Conservation (phyloP, 306 rosid species). For the Casuarina cunninghamiana region DNA sequence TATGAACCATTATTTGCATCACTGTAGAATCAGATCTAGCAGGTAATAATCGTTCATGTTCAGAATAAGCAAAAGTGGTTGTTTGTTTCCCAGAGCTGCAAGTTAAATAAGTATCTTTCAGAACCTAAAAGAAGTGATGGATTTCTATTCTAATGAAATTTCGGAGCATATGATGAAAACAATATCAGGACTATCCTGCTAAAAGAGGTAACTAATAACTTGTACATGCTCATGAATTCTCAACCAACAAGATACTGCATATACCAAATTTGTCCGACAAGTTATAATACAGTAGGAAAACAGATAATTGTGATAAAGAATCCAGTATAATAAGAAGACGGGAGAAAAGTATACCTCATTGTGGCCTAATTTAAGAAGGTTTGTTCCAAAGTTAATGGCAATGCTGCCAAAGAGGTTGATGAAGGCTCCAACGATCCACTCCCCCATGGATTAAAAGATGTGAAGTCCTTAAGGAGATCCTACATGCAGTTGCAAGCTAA, state of each 20-base stretch:
- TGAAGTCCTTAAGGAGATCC: constrained; percentile 38
- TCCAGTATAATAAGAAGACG: background rate
- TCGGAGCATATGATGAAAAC: background rate
- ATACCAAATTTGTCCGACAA: background rate
- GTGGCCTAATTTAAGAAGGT: constrained; percentile 95
- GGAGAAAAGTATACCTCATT: constrained; percentile 60
- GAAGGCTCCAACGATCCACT: constrained; percentile 98
- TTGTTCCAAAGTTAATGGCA: constrained; percentile 95
- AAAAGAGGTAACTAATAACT: constrained; percentile 8
- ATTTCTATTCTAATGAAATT: background rate
- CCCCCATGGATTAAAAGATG: constrained; percentile 70
- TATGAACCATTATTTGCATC: background rate
- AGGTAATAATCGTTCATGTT: background rate
- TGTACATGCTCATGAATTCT: background rate
- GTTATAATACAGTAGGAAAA: background rate
- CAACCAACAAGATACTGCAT: constrained; percentile 7
- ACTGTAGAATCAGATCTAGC: background rate
- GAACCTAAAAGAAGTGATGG: background rate
- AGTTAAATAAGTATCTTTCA: background rate
- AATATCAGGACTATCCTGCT: background rate
- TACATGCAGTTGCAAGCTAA: constrained; percentile 49
- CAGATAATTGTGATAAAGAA: constrained; percentile 1
- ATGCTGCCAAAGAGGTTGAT: constrained; percentile 96
- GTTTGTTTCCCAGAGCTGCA: background rate
- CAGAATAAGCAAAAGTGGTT: background rate